Base-by-base conservation (phyloP, 331 rosid species). In the Rosa hybrid region DNA sequence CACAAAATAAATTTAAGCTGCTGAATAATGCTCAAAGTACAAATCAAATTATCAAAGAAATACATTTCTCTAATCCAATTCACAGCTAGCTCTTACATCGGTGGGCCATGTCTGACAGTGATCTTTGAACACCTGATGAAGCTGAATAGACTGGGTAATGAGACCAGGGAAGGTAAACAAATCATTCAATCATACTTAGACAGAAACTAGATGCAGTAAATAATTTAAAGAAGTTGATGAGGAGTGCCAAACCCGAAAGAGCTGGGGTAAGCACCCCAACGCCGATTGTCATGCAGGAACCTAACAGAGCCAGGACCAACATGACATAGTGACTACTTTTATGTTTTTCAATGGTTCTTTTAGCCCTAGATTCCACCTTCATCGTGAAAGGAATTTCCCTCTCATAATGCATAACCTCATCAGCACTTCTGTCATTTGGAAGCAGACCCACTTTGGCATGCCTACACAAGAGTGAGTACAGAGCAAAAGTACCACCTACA, bases 241-340 rank as follows among this genome's bases (percentile, higher is more conserved):
- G 51, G 65, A 77, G 25, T 59, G n/a, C 27, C 63, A 38, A 75
- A 92, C 97, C 97, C 80, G 97, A 91, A 71, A 93, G 92, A 45
- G 96, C 90, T 62, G 97, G 97, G 63, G 96, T 90, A 83, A 93
- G 94, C 70, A 91, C 96, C 18, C 92, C 96, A 5, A 81, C 90
- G 10, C 97, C 90, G 38, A 88, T 91, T 46, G 92, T 85, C 92
- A 93, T 91, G 83, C 96, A 91, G 57, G 90, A 88, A 81, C 96
- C 97, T 50, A 88, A 90, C 78, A 93, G 91, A 71, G 97, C 97
- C 71, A 90, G 79, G 86, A 86, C 87, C 88, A 93, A 74, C 77
- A 93, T 74, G 27, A 91, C 51, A 78, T 91, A 90, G 79, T 91
- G 97, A 78, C 86, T 69, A 65, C 83, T 77, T 76, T 85, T 93